Evolutionary conservation across 495 filamentous ascomycete genomes (phyloP).

Genomic region (Podospora didyma): DNA sequence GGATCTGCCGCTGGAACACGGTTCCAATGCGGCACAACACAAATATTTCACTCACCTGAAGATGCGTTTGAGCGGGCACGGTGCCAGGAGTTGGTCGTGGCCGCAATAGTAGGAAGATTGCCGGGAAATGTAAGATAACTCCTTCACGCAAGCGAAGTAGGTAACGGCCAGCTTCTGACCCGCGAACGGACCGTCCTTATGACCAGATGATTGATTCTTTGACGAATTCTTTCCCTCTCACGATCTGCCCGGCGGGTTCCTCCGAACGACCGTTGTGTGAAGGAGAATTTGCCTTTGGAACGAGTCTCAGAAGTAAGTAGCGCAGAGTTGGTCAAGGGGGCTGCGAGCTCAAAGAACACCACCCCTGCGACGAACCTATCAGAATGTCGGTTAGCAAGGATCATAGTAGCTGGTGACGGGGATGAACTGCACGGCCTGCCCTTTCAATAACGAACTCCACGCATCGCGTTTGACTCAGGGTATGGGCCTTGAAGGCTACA

Average conservation of each 20-base stretch:
- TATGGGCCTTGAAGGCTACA: background rate
- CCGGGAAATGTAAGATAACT: background rate
- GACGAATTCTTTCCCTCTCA: constrained; percentile 5
- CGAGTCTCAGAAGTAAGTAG: background rate
- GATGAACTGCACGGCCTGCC: constrained; percentile 12
- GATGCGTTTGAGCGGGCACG: background rate
- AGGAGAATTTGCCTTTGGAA: background rate
- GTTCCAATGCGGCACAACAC: too few relatives aligned
- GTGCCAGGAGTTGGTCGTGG: background rate
- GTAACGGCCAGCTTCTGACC: background rate
- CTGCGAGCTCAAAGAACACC: constrained; percentile 1
- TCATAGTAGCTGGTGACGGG: background rate
- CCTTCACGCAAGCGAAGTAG: background rate
- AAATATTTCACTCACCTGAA: too few relatives aligned
- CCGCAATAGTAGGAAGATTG: background rate
- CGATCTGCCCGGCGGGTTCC: background rate
- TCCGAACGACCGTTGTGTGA: background rate
- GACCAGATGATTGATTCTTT: constrained; percentile 28
- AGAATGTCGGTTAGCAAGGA: constrained; percentile 4
- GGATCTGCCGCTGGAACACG: too few relatives aligned
- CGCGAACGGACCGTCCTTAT: constrained; percentile 16
- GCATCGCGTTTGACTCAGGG: background rate
- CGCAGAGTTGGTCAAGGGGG: background rate
- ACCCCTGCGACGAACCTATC: background rate
- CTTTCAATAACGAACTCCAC: background rate